phyloP scores from a whole-genome alignment of 495 filamentous ascomycete genomes.

The Cercophora samala region DNA sequence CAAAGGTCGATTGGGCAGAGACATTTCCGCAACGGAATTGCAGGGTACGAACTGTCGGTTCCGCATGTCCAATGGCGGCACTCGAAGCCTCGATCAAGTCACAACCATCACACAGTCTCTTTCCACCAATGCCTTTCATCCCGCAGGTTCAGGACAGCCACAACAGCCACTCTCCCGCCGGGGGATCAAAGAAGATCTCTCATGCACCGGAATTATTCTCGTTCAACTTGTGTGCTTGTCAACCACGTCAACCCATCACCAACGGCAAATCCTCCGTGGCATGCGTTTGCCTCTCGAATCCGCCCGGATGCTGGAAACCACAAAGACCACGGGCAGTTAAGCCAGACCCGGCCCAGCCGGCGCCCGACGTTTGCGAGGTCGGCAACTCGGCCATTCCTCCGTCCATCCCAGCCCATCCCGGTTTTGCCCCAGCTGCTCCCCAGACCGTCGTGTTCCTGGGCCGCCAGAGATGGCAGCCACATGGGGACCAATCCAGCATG shows the following conservation, averaged over 20 bases:
- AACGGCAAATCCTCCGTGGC: not conserved
- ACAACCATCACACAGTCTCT: not conserved
- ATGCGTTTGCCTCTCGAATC: conserved; percentile 5
- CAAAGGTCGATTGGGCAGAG: conserved; percentile 3
- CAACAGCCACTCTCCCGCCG: conserved; percentile 5
- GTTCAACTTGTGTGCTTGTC: not conserved
- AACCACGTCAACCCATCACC: not conserved
- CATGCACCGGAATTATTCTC: conserved; percentile 4
- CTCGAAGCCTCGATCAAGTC: not conserved
- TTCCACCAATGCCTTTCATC: not conserved
- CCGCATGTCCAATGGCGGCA: conserved; percentile 2
- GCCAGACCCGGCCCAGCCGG: not conserved
- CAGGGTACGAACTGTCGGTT: not conserved
- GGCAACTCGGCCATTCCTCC: not conserved
- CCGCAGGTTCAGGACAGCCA: not conserved
- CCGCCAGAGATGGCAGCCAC: not conserved
- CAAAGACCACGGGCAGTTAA: not conserved
- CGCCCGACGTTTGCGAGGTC: conserved; percentile 4
- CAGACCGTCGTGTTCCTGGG: not conserved
- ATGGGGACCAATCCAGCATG: not conserved
- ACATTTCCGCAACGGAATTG: not conserved
- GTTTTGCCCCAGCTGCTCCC: conserved; percentile 1
- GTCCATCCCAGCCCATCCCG: conserved; percentile 7
- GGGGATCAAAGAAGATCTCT: conserved; percentile 12
- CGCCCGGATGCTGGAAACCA: not conserved